phyloP scores from a whole-genome alignment of 1,139 yeast species.

The Taiozyma sp. region DNA sequence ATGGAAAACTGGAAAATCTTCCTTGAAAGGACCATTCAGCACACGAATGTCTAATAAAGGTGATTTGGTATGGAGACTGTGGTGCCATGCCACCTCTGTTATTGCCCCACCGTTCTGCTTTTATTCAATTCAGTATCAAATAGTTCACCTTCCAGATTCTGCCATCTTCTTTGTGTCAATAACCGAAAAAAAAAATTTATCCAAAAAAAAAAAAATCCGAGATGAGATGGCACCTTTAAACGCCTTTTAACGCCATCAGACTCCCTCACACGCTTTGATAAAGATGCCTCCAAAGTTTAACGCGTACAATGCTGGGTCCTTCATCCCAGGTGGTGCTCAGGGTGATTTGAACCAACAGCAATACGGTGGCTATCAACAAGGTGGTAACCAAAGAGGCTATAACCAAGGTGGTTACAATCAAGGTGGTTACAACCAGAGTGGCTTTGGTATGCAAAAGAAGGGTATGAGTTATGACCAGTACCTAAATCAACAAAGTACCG shows the following conservation, averaged over 20 bases:
- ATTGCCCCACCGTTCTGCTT: too few relatives aligned
- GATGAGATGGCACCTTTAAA: neutral
- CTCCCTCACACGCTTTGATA: neutral
- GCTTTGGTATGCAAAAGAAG: conserved; percentile 17
- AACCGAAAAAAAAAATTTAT: neutral
- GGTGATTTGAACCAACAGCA: neutral
- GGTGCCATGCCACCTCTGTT: too few relatives aligned
- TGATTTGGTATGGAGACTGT: too few relatives aligned
- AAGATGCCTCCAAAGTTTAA: conserved; percentile 26
- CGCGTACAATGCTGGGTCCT: conserved; percentile 16
- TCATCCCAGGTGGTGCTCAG: conserved; percentile 15
- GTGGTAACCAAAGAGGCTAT: conserved; percentile 3
- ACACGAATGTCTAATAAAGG: too few relatives aligned
- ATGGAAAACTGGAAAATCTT: too few relatives aligned
- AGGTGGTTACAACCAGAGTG: conserved; percentile 3
- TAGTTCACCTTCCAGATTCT: neutral
- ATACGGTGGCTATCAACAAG: conserved; percentile 2
- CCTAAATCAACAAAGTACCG: conserved; percentile 10
- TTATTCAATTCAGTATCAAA: neutral
- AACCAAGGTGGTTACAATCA: conserved; percentile 2
- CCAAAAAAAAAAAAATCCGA: neutral
- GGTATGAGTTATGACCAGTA: conserved; percentile 23
- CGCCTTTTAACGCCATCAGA: neutral
- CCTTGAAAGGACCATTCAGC: too few relatives aligned
- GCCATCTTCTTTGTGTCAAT: neutral